Percentiles rank a stretch among this genome's conserved stretches.
Evolutionary conservation across 148 eudicot species (phyloP).

Genomic region (Fagopyrum tataricum): DNA sequence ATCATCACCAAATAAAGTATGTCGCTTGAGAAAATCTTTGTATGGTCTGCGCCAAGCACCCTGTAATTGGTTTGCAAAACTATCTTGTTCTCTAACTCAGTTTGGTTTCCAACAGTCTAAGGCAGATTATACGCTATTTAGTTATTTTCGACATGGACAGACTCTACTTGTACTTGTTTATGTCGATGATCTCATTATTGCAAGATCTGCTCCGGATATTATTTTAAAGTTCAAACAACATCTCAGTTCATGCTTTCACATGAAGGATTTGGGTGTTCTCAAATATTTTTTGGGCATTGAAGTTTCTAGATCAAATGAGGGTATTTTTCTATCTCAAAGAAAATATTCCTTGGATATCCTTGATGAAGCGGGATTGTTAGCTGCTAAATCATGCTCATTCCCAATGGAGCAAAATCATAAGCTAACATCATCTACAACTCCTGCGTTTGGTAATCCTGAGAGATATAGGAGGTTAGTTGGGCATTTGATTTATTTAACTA

Average conservation of each 20-base stretch:
- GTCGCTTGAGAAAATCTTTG: neutral
- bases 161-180: neutral
- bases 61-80: neutral
- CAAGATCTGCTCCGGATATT: neutral
- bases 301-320: neutral
- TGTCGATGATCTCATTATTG: constrained; percentile 10
- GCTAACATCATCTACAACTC: neutral
- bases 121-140: neutral
- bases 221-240: neutral
- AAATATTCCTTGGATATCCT: constrained; percentile 5
- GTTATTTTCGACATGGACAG: neutral
- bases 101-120: constrained; percentile 2
- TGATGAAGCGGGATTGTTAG: neutral
- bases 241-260: neutral
- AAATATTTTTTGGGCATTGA: constrained; percentile 16
- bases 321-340: neutral
- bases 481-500: neutral
- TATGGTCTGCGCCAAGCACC: constrained; percentile 12
- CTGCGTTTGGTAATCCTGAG: neutral
- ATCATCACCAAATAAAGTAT: neutral
- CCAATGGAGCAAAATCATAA: neutral
- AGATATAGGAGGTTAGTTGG: neutral
- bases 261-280: constrained; percentile 9
- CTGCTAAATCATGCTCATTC: neutral
- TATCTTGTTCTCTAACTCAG: neutral